Evolutionary conservation across 2,329 filamentous ascomycete species (phyloP), one percentile per base, ranked within the genome.

Genomic region (Penicillium nordicum): DNA sequence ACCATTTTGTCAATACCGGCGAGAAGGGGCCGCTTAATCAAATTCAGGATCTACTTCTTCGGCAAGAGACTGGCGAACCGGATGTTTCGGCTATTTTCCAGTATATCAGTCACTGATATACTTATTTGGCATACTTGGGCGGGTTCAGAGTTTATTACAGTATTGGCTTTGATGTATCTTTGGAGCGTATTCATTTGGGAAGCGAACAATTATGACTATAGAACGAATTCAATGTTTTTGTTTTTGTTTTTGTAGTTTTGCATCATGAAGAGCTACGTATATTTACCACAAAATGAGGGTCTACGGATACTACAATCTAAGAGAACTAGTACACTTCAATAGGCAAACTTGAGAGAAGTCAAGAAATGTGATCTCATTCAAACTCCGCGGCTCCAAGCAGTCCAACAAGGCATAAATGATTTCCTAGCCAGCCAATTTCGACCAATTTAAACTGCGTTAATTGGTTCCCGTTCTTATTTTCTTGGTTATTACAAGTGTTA

Each of bases 11-110:
- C 42, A 97, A 96, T 67, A 84, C 87, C 60, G 84, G 84, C 4
- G 82, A 82, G 62, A 76, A 78, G 6, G 84, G 85, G 0, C 87
- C 85, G 0, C 75, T 99, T 69, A 83, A 85, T 61, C 82, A 84
- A 57, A 99, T 99, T 57, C 93, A 99, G 74, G 94, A 99, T 78
- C 75, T 97, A 70, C 71, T 99, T 69, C 78, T 99, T 47, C 83
- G 93, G 62, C 94, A 97, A 74, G 94, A 99, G 76, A 84, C 83
- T 56, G 83, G 81, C 4, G 87, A 93, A 73, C 78, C 81, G 25
- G 89, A 90, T 68, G 92, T 99, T 9, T 97, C 91, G 62, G 91
- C 93, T 11, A 92, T 97, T 34, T 99, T 99, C 72, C 94, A 99
- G 80, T 99, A 97, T 75, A 97, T 99, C 69, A 97, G 92, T 64